Conservation (phyloP, 164 flowering plant genomes). For the Nelumbo lutea region DNA sequence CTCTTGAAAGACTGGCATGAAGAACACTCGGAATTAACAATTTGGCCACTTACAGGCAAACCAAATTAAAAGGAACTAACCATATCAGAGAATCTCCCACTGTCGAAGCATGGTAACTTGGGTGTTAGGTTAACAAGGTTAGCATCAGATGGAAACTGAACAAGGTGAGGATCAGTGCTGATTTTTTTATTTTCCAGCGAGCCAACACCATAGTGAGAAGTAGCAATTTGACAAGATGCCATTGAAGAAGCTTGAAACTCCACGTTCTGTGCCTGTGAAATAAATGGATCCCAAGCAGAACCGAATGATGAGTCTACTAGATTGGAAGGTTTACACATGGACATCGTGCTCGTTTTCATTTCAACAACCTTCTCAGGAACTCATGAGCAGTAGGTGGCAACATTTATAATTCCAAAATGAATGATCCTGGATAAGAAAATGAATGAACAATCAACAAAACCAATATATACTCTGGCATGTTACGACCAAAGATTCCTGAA, state of each 20-base stretch:
- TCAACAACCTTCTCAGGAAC: slow-evolving; percentile 32
- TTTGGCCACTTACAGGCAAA: slow-evolving; percentile 29
- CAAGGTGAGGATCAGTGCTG: slow-evolving; percentile 33
- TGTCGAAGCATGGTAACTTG: slow-evolving; percentile 47
- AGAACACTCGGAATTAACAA: slow-evolving; percentile 22
- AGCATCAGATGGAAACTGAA: slow-evolving; percentile 44
- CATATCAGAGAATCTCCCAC: slow-evolving; percentile 59
- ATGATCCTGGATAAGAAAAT: neutral
- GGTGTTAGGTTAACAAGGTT: slow-evolving; percentile 39
- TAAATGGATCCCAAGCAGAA: slow-evolving; percentile 77
- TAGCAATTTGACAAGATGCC: slow-evolving; percentile 37
- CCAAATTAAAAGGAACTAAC: slow-evolving; percentile 51
- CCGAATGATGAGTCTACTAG: slow-evolving; percentile 41
- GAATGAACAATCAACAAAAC: neutral
- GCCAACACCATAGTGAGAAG: slow-evolving; percentile 30
- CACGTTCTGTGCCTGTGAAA: slow-evolving; percentile 42
- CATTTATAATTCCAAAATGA: slow-evolving; percentile 7
- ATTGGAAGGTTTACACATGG: slow-evolving; percentile 37
- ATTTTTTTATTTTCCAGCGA: slow-evolving; percentile 37
- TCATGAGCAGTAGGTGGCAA: no score
- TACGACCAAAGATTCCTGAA: no score
- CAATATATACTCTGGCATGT: neutral
- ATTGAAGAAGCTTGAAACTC: slow-evolving; percentile 44
- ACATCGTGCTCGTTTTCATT: slow-evolving; percentile 33
- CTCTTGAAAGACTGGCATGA: slow-evolving; percentile 29